Evolutionary conservation across 176 grass and related monocot genomes (phyloP).

Genomic region (Eremochloa ophiuroides): DNA sequence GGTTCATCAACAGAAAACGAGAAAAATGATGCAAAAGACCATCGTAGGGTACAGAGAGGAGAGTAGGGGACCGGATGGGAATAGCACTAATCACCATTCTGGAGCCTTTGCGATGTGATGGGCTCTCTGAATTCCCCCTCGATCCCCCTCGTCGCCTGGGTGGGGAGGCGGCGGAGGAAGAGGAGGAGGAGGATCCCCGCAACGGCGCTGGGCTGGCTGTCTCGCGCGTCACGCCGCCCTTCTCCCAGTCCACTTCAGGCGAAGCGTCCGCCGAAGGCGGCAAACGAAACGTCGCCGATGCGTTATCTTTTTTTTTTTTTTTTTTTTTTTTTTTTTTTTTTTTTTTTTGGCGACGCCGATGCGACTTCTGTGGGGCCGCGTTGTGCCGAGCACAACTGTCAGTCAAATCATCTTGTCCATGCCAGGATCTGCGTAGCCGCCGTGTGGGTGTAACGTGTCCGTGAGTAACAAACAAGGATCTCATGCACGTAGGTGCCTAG

Average conservation of each 20-base stretch:
- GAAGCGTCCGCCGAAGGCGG: neutral
- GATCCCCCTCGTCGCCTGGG: neutral
- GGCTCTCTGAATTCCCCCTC: neutral
- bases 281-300: too few relatives aligned
- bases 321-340: too few relatives aligned
- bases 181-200: neutral
- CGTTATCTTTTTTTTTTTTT: too few relatives aligned
- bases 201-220: neutral
- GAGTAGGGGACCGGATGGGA: neutral
- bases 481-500: neutral
- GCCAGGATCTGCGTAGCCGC: neutral
- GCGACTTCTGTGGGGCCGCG: neutral
- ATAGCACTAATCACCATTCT: conserved; percentile 30
- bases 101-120: neutral
- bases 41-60: neutral
- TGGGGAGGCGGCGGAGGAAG: neutral
- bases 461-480: too few relatives aligned
- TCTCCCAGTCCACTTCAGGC: neutral
- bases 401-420: neutral
- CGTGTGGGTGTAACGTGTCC: too few relatives aligned
- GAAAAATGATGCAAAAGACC: too few relatives aligned
- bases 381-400: neutral
- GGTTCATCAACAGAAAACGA: neutral
- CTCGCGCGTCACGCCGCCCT: too few relatives aligned
- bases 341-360: too few relatives aligned